phyloP scores from a whole-genome alignment of 2,329 filamentous ascomycete genomes.

The Aspergillus vadensis region DNA sequence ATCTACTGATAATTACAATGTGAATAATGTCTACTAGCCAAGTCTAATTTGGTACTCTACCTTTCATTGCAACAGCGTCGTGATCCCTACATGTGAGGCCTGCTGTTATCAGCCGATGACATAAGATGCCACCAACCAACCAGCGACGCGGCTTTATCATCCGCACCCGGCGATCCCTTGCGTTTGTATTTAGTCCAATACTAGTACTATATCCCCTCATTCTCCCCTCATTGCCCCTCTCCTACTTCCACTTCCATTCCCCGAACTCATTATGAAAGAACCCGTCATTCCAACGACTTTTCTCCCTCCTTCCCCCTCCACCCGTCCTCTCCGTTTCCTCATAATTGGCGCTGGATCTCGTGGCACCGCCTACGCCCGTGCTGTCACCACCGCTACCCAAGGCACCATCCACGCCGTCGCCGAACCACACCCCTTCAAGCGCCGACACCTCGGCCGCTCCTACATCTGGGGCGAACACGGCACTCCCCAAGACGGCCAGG shows the following conservation, averaged over 20 bases:
- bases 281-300: slow-evolving; percentile 13
- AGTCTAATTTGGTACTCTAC: neutral
- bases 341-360: slow-evolving; percentile 82
- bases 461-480: slow-evolving; percentile 68
- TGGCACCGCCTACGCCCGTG: slow-evolving; percentile 71
- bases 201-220: neutral
- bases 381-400: slow-evolving; percentile 64
- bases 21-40: neutral
- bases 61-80: neutral
- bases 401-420: slow-evolving; percentile 75
- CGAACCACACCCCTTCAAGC: slow-evolving; percentile 78
- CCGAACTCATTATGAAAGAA: slow-evolving; percentile 24
- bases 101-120: neutral
- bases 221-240: neutral
- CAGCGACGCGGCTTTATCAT: slow-evolving; percentile 6
- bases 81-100: neutral
- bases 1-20: neutral
- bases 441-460: slow-evolving; percentile 66
- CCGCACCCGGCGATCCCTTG: neutral
- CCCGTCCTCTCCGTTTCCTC: slow-evolving; percentile 62
- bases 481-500: slow-evolving; percentile 60
- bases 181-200: neutral
- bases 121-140: slow-evolving; percentile 1
- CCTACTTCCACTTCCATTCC: neutral
- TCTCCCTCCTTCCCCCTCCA: slow-evolving; percentile 1